Conservation (phyloP, 2,329 filamentous ascomycete species). For the Alternaria ventricosa region DNA sequence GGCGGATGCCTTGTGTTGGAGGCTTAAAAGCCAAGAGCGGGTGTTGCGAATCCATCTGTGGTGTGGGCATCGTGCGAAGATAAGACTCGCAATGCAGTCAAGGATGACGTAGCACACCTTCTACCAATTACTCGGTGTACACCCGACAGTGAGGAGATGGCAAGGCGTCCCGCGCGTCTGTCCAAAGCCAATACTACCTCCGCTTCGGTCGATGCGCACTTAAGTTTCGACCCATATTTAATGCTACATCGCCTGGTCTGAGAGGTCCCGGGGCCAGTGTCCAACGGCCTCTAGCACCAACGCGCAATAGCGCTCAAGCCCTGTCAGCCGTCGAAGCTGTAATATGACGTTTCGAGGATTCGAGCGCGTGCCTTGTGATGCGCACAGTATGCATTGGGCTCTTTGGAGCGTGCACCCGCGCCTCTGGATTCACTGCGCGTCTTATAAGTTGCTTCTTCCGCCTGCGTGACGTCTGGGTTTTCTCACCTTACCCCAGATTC, state of each 20-base stretch:
- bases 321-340: slow-evolving; percentile 12
- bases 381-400: slow-evolving; percentile 5
- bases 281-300: slow-evolving; percentile 9
- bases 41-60: not conserved
- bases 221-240: slow-evolving; percentile 20
- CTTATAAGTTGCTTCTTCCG: slow-evolving; percentile 6
- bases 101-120: not conserved
- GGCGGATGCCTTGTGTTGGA: slow-evolving; percentile 1
- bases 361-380: slow-evolving; percentile 13
- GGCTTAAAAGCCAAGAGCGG: slow-evolving; percentile 3
- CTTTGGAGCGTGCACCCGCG: not conserved
- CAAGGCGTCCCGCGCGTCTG: not conserved
- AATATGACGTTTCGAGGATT: slow-evolving; percentile 20
- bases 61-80: not conserved
- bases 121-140: not conserved
- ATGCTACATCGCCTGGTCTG: slow-evolving; percentile 12
- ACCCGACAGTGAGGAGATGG: not conserved
- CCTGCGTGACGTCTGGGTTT: slow-evolving; percentile 2
- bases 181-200: not conserved
- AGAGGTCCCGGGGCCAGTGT: slow-evolving; percentile 9
- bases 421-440: not conserved
- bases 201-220: slow-evolving; percentile 8
- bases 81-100: not conserved
- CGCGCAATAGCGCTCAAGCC: slow-evolving; percentile 15
- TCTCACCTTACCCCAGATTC: slow-evolving; percentile 3